Conservation (phyloP, 306 rosid genomes). For the Calophaca sinica region DNA sequence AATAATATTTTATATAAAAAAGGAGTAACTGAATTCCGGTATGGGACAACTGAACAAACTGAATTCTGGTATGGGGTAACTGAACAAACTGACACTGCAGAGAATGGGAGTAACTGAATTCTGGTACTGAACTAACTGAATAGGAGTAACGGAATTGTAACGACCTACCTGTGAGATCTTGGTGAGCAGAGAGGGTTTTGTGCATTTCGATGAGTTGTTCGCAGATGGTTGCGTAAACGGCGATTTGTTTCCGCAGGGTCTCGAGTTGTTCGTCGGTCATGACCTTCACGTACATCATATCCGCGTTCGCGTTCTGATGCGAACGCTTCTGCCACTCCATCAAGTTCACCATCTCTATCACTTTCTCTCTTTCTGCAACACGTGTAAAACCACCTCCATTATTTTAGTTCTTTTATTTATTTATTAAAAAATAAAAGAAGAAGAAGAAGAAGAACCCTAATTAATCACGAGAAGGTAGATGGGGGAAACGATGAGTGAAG, state of each 20-base stretch:
- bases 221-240: slow-evolving; percentile 71
- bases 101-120: too few relatives aligned
- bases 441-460: slow-evolving; percentile 7
- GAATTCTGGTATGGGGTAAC: not conserved
- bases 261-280: slow-evolving; percentile 91
- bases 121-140: not conserved
- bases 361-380: slow-evolving; percentile 16
- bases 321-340: slow-evolving; percentile 46
- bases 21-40: not conserved
- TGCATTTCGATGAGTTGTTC: slow-evolving; percentile 78
- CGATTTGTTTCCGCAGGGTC: slow-evolving; percentile 83
- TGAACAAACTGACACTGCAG: too few relatives aligned
- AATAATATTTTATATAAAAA: not conserved
- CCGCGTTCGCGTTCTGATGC: slow-evolving; percentile 38
- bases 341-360: slow-evolving; percentile 40
- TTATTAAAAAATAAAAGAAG: not conserved
- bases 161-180: slow-evolving; percentile 63
- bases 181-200: slow-evolving; percentile 66
- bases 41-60: not conserved
- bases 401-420: not conserved
- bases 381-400: not conserved
- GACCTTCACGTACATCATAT: slow-evolving; percentile 65
- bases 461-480: not conserved
- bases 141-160: not conserved
- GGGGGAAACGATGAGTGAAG: not conserved